These are phyloP conservation scores for Smithsoniella earleae DNA, from an alignment of 163 green algal genomes.

Conservation along the genomic window DNA sequence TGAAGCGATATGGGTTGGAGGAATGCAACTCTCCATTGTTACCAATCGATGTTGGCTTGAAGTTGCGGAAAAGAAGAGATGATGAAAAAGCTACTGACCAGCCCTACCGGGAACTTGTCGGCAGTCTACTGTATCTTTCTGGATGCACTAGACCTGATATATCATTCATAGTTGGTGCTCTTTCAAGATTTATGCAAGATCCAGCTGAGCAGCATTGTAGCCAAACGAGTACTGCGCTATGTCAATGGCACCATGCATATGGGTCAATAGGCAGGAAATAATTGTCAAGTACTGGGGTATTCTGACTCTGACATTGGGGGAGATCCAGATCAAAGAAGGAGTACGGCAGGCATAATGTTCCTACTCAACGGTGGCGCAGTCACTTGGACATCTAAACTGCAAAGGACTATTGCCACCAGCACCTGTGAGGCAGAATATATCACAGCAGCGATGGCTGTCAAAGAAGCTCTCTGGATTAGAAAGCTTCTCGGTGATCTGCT, in stretches of 20 bases:
- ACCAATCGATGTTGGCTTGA: not conserved
- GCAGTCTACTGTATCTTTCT: conserved; percentile 40
- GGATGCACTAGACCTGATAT: conserved; percentile 42
- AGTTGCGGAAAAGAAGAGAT: not conserved
- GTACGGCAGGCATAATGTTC: conserved; percentile 42
- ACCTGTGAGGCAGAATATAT: conserved; percentile 51
- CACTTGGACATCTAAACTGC: conserved; percentile 41
- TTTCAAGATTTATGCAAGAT: conserved; percentile 37
- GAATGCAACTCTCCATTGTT: not conserved
- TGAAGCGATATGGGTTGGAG: not conserved
- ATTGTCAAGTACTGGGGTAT: conserved; percentile 28
- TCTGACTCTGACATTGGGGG: conserved; percentile 41
- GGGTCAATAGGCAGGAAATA: conserved; percentile 17
- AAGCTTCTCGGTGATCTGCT: conserved; percentile 34
- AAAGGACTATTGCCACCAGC: conserved; percentile 40
- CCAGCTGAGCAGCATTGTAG: conserved; percentile 33
- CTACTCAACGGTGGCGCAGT: conserved; percentile 34
- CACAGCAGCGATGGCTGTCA: conserved; percentile 35
- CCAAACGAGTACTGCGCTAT: conserved; percentile 40
- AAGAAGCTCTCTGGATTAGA: conserved; percentile 40
- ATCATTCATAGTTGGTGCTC: conserved; percentile 33
- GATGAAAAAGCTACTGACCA: not conserved
- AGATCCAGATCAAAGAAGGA: conserved; percentile 32
- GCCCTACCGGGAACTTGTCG: conserved; percentile 38
- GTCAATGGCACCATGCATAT: conserved; percentile 31